Evolutionary conservation across 495 filamentous ascomycete species (phyloP), one percentile per base, ranked within the genome.

Genomic region (Penicillium dipodomyicola): DNA sequence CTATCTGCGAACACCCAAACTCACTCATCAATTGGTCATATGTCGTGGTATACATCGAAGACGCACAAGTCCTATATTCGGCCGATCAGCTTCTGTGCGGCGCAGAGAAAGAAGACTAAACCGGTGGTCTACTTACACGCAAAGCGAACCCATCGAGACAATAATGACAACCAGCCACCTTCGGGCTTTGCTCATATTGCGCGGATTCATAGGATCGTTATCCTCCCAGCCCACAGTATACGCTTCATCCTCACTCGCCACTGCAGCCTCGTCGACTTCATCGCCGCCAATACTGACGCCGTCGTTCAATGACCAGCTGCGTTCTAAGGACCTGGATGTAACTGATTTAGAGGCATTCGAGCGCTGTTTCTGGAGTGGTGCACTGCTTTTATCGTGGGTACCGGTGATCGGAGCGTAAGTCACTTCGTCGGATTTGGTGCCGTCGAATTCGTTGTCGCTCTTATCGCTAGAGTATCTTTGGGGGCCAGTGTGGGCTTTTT

Each of bases 31-130:
- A 79, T 68, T 96, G 92, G n/a, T 37, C 65, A 70, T 97, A 97
- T 0, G 88, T 95, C 9, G 83, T 83, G 3, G 91, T 93, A 66
- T 98, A 97, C 64, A 96, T 85, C 1, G 91, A 92, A 20, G 89
- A 93, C 2, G 90, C 83, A 68, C 90, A 93, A 6, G 93, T 97
- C 48, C 90, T 93, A 41, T 12, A 10, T 33, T 20, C 12, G 52
- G 39, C 19, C 11, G 2, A 52, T 32, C 45, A 35, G 52, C 45
- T 23, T 49, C 20, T 15, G 17, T 15, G 29, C 5, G 30, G 17
- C 17, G 11, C 17, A 25, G 12, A 37, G 3, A 33, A n/a, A 5
- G 2, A 33, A 27, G 2, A n/a, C 10, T 2, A 10, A 49, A 17
- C 5, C 11, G 2, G 52, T 19, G 17, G 10, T 10, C 32, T 11